Percentiles rank a stretch among this genome's conserved stretches.
phyloP scores from a whole-genome alignment of 495 filamentous ascomycete genomes.

The Penicillium argentinense region DNA sequence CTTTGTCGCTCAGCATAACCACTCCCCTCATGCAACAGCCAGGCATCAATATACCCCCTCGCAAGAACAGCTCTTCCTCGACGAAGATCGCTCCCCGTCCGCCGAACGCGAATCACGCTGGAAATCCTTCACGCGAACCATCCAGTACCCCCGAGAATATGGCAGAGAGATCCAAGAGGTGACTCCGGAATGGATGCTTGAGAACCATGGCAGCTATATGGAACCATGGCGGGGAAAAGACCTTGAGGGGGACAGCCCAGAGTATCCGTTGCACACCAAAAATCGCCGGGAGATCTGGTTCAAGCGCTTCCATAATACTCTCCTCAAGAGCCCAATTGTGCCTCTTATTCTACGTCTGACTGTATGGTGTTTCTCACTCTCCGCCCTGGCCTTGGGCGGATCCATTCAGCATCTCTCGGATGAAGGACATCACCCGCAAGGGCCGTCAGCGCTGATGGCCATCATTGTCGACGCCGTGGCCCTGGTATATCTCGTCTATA shows the following conservation, averaged over 20 bases:
- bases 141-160: constrained; percentile 51
- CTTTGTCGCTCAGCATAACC: constrained; percentile 60
- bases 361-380: constrained; percentile 77
- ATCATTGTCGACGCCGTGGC: constrained; percentile 88
- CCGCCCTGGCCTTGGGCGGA: constrained; percentile 77
- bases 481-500: constrained; percentile 84
- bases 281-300: constrained; percentile 53
- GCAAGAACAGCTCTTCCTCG: constrained; percentile 3
- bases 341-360: constrained; percentile 80
- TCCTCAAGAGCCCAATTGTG: constrained; percentile 79
- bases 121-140: constrained; percentile 56
- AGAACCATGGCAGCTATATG: constrained; percentile 55
- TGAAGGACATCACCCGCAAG: constrained; percentile 46
- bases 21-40: constrained; percentile 46
- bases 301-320: constrained; percentile 52
- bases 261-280: constrained; percentile 44
- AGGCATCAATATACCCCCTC: constrained; percentile 16
- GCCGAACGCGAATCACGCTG: constrained; percentile 55
- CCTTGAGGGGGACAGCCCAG: constrained; percentile 40
- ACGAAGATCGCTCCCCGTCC: not conserved
- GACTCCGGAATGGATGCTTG: constrained; percentile 57
- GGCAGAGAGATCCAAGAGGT: constrained; percentile 51
- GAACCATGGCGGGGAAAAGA: constrained; percentile 56
- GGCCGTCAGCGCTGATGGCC: constrained; percentile 82
- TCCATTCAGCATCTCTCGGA: constrained; percentile 67